Base-by-base conservation (phyloP, 345 rosid genomes). In the Euphorbia tirucalli region DNA sequence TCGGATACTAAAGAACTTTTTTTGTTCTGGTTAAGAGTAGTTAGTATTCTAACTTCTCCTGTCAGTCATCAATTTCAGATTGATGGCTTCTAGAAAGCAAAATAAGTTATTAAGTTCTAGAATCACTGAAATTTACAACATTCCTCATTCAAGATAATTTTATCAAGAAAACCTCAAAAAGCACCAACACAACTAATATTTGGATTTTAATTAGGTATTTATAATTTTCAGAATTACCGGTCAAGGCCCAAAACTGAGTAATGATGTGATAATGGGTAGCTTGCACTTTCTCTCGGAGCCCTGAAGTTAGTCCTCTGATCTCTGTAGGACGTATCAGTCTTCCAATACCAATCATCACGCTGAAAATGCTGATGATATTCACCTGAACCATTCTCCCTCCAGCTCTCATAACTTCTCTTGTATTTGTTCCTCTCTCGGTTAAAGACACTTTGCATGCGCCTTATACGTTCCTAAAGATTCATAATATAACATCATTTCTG, bases 291-390 rank as follows among this genome's bases (percentile, higher is more conserved):
- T 73, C 82, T 86, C n/a, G 85, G 79, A 81, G 89, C 86, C 76
- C 86, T 82, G 77, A 73, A 78, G 78, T 85, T 85, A 62, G 86
- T 87, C 69, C 83, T 84, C 69, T 86, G 91, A 74, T 88, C 82
- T 81, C 82, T 85, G 79, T 68, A 85, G 22, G 97, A 85, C 50
- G 90, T 58, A 37, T 94, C 87, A 18, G 90, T 72, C 67, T 95
- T 92, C 97, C 97, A 95, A 79, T 95, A 92, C 99, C 99, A 95
- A 81, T 95, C 97, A 72, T 95, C 92, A 55, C 97, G 88, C 87
- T 95, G 99, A 75, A 82, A 92, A 56, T 90, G 89, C 70, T 94
- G 97, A 84, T 87, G 87, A 85, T 88, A 88, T 35, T 87, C 85
- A 74, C 84, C 85, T 25, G 84, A 65, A 61, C 80, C 92, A 84